A percentile compares a stretch with the other conserved stretches of the same genome.
phyloP scores from a whole-genome alignment of 345 rosid species.

The Eucalyptus sp. region DNA sequence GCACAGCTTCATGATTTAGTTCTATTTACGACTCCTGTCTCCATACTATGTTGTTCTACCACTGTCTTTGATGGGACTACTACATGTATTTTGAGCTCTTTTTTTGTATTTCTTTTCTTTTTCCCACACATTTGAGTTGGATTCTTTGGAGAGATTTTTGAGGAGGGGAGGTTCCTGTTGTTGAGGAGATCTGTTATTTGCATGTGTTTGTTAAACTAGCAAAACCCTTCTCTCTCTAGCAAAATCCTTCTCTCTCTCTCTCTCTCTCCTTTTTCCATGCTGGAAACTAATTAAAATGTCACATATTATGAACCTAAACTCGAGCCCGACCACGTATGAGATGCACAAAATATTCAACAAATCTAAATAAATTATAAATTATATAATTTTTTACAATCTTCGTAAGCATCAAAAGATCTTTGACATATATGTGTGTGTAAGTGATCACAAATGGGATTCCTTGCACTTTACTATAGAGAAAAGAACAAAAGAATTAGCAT shows the following conservation, averaged over 20 bases:
- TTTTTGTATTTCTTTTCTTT: not conserved
- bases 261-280: not conserved
- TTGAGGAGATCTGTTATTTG: not conserved
- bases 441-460: not conserved
- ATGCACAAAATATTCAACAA: not conserved
- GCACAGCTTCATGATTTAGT: not conserved
- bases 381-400: not conserved
- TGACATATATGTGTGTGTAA: not conserved
- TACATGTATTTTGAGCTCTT: not conserved
- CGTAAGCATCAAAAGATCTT: not conserved
- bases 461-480: not conserved
- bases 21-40: not conserved
- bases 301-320: not conserved
- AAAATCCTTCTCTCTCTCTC: not conserved
- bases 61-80: not conserved
- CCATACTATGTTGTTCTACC: slow-evolving; percentile 10
- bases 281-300: not conserved
- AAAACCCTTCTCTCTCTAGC: not conserved
- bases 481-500: not conserved
- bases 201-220: not conserved
- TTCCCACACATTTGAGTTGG: slow-evolving; percentile 12
- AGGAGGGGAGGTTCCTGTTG: slow-evolving; percentile 8
- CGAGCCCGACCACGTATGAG: accelerated
- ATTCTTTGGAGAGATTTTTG: slow-evolving; percentile 30
- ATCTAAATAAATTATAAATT: not conserved